Evolutionary conservation across 2,329 filamentous ascomycete genomes (phyloP).

Genomic region (Clarireedia hainanense): DNA sequence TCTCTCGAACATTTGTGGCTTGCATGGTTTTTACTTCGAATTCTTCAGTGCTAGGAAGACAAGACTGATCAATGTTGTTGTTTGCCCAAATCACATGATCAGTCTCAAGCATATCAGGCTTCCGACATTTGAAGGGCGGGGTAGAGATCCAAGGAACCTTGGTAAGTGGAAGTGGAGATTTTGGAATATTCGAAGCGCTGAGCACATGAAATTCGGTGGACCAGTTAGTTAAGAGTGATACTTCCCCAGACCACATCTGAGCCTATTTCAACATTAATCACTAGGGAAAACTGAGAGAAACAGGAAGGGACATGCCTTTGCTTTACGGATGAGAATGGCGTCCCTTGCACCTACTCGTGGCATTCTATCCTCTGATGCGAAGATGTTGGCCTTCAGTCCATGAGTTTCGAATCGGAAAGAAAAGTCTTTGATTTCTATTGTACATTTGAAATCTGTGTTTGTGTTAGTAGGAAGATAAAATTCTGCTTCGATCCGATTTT

Average conservation of each 20-base stretch:
- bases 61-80: conserved; percentile 36
- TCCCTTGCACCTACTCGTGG: conserved; percentile 47
- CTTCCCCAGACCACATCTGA: conserved; percentile 30
- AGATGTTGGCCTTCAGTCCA: conserved; percentile 47
- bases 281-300: background rate
- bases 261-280: conserved; percentile 28
- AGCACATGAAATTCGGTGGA: conserved; percentile 41
- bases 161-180: background rate
- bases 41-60: conserved; percentile 36
- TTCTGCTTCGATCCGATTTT: background rate
- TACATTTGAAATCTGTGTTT: conserved; percentile 49
- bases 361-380: conserved; percentile 44
- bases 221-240: conserved; percentile 39
- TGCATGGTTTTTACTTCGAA: conserved; percentile 35
- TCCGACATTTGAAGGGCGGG: conserved; percentile 6
- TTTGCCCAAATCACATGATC: conserved; percentile 42
- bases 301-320: conserved; percentile 33
- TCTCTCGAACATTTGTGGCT: conserved; percentile 42
- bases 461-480: background rate
- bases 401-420: conserved; percentile 38
- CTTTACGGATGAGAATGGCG: conserved; percentile 53
- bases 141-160: conserved; percentile 16
- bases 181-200: conserved; percentile 33
- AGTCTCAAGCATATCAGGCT: conserved; percentile 16
- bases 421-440: conserved; percentile 52